These are phyloP conservation scores for Tetradesmus lagerheimii DNA, from an alignment of 139 green algal species.

Conservation along the genomic window DNA sequence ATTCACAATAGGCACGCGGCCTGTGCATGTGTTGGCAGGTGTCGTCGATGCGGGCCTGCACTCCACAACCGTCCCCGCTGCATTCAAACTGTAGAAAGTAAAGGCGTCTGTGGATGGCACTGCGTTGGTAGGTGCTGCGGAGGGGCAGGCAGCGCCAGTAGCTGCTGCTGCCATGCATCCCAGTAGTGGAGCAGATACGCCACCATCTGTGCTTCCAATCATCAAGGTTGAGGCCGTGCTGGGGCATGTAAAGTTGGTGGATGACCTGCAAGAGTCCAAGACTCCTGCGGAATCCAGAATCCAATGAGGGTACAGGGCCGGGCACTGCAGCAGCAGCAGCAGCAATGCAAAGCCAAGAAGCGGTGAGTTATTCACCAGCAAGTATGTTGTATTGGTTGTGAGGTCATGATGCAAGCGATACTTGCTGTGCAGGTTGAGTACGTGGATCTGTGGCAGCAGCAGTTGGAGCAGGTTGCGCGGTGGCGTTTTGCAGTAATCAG, in stretches of 20 bases:
- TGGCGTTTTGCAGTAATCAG: no score
- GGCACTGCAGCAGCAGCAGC: neutral
- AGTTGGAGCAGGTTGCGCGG: no score
- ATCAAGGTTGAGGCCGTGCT: neutral
- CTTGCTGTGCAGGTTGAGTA: no score
- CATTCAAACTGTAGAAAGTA: neutral
- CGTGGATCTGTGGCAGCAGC: no score
- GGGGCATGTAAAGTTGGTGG: neutral
- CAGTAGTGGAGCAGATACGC: neutral
- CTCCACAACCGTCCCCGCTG: neutral
- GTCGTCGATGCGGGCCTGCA: neutral
- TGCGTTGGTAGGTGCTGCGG: neutral
- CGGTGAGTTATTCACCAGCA: no score
- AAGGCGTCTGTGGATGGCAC: neutral
- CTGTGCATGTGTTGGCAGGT: neutral
- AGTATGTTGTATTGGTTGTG: no score
- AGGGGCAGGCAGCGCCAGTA: neutral
- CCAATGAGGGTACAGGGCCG: neutral
- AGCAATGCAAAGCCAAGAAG: no score
- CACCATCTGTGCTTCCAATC: neutral
- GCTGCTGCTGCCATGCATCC: neutral
- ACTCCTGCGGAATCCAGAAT: neutral
- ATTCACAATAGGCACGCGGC: neutral
- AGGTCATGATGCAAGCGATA: no score
- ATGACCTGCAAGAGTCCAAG: neutral